Evolutionary conservation across 208 protist genomes (phyloP).

Genomic region (Porcisia deanei): DNA sequence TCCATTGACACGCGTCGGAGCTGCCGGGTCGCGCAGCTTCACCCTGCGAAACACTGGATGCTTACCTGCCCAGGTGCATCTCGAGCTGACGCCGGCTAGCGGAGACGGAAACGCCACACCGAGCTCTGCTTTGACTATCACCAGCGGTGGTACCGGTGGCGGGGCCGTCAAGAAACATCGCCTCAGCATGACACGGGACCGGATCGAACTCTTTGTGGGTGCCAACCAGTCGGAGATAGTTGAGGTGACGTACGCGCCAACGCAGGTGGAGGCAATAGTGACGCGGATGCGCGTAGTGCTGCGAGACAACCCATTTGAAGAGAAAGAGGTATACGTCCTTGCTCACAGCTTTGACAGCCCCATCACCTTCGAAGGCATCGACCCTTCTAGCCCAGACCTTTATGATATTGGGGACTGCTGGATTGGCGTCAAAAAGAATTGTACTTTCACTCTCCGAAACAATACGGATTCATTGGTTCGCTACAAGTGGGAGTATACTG

Average conservation of each 20-base stretch:
- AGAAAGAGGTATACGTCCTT: slow-evolving; percentile 76
- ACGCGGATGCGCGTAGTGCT: slow-evolving; percentile 80
- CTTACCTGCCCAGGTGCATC: slow-evolving; percentile 79
- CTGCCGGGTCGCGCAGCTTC: slow-evolving; percentile 45
- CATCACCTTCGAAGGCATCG: slow-evolving; percentile 92
- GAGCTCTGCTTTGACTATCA: slow-evolving; percentile 48
- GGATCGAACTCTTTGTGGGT: slow-evolving; percentile 59
- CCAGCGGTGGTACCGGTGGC: slow-evolving; percentile 6
- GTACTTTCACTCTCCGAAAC: slow-evolving; percentile 87
- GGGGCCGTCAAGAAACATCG: slow-evolving; percentile 41
- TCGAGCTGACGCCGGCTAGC: slow-evolving; percentile 39
- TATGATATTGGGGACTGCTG: slow-evolving; percentile 91
- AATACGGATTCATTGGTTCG: slow-evolving; percentile 67
- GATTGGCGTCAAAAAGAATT: slow-evolving; percentile 51
- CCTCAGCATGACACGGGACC: not conserved
- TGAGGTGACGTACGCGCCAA: slow-evolving; percentile 62
- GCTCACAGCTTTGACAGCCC: slow-evolving; percentile 85
- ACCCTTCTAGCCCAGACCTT: slow-evolving; percentile 67
- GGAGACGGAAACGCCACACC: slow-evolving; percentile 12
- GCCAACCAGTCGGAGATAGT: slow-evolving; percentile 58
- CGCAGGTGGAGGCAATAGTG: slow-evolving; percentile 38
- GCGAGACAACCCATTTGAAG: slow-evolving; percentile 94
- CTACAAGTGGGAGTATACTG: slow-evolving; percentile 73
- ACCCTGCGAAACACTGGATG: slow-evolving; percentile 86
- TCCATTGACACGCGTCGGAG: slow-evolving; percentile 80